A percentile compares a stretch with the other conserved stretches of the same genome.
These are phyloP conservation scores for Arctium lappa DNA, from an alignment of 129 eudicot genomes.

Conservation along the genomic window DNA sequence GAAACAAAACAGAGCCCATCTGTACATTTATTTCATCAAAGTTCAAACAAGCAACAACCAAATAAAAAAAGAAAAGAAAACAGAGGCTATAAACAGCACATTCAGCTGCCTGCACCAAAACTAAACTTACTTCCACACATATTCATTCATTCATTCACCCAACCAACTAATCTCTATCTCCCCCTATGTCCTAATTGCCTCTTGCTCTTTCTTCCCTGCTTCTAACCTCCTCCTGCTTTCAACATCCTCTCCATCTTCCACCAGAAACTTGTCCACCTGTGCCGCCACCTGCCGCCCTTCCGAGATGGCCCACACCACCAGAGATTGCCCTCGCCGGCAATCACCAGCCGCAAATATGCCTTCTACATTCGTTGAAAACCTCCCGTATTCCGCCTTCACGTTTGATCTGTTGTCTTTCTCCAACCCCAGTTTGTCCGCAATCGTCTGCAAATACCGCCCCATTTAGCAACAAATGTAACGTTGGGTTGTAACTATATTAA, in stretches of 20 bases:
- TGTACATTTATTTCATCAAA: conserved; percentile 34
- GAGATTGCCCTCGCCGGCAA: conserved; percentile 92
- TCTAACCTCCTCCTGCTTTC: conserved; percentile 22
- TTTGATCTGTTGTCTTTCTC: conserved; percentile 86
- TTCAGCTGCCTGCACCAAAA: not conserved
- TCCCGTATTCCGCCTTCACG: conserved; percentile 93
- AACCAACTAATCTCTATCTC: not conserved
- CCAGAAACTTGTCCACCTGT: conserved; percentile 77
- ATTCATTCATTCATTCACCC: not conserved
- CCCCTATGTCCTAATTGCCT: conserved; percentile 37
- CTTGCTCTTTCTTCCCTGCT: conserved; percentile 45
- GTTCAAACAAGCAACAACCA: conserved; percentile 10
- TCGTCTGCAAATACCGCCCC: conserved; percentile 38
- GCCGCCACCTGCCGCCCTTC: conserved; percentile 97
- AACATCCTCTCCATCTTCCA: conserved; percentile 33
- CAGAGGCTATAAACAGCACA: conserved; percentile 20
- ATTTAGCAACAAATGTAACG: not conserved
- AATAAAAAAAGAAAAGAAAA: not conserved
- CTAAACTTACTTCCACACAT: conserved; percentile 17
- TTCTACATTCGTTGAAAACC: conserved; percentile 67
- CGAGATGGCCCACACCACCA: conserved; percentile 98
- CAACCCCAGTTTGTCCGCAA: conserved; percentile 79
- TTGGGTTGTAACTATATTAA: too few species aligned
- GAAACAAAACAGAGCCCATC: conserved; percentile 21
- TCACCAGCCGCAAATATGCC: conserved; percentile 98